Evolutionary conservation across 345 rosid species (phyloP).

Genomic region (Xanthoceras sorbifolium): DNA sequence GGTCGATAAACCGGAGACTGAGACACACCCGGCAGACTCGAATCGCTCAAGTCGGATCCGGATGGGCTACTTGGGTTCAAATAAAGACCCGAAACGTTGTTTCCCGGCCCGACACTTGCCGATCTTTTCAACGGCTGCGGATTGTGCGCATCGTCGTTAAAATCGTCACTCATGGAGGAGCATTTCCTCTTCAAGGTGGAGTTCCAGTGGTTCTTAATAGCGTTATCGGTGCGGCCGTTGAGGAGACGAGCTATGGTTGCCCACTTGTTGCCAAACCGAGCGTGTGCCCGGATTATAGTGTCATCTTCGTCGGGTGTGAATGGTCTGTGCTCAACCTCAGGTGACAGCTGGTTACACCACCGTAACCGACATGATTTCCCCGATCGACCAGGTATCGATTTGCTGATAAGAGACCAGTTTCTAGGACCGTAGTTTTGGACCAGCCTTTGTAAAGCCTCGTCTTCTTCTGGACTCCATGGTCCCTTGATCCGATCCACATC

Average conservation of each 20-base stretch:
- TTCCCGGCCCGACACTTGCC: slow-evolving; percentile 56
- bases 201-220: slow-evolving; percentile 85
- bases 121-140: slow-evolving; percentile 65
- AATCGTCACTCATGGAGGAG: slow-evolving; percentile 38
- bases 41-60: slow-evolving; percentile 74
- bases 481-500: slow-evolving; percentile 81
- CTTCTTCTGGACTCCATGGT: slow-evolving; percentile 88
- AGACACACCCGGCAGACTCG: slow-evolving; percentile 43
- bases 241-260: slow-evolving; percentile 77
- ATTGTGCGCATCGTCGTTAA: slow-evolving; percentile 26
- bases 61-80: slow-evolving; percentile 64
- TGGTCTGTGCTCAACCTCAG: slow-evolving; percentile 78
- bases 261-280: slow-evolving; percentile 81
- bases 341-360: slow-evolving; percentile 89
- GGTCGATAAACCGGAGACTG: slow-evolving; percentile 50
- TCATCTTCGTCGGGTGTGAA: slow-evolving; percentile 67
- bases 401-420: slow-evolving; percentile 81
- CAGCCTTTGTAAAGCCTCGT: slow-evolving; percentile 59
- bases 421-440: slow-evolving; percentile 68
- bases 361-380: slow-evolving; percentile 82
- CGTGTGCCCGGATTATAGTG: slow-evolving; percentile 63
- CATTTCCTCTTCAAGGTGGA: slow-evolving; percentile 76
- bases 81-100: slow-evolving; percentile 43
- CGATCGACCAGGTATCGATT: slow-evolving; percentile 80
- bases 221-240: slow-evolving; percentile 80